Evolutionary conservation across 176 grass and related monocot genomes (phyloP).

Genomic region (Calamus simplicifolius): DNA sequence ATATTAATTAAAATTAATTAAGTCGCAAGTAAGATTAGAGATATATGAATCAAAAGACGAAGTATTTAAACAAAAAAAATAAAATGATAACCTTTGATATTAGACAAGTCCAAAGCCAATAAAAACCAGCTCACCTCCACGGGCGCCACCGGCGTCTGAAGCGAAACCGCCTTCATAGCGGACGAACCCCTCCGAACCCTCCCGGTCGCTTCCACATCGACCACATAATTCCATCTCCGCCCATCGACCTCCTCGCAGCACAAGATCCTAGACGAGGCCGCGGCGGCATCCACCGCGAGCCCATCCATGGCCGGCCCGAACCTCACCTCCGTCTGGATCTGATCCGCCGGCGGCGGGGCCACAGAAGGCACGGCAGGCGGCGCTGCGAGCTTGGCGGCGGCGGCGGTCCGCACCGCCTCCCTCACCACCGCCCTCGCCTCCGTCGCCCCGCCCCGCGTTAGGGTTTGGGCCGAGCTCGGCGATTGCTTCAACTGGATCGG

Average conservation of each 20-base stretch:
- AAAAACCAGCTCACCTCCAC: conserved; percentile 45
- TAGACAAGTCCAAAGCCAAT: too few species aligned
- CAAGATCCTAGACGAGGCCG: conserved; percentile 40
- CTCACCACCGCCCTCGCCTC: conserved; percentile 43
- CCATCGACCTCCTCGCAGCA: conserved; percentile 94
- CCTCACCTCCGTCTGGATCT: conserved; percentile 29
- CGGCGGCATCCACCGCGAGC: not conserved
- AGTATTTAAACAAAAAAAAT: not conserved
- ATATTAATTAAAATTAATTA: too few species aligned
- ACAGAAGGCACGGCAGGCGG: not conserved
- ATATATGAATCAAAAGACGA: conserved; percentile 5
- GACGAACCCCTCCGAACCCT: conserved; percentile 10
- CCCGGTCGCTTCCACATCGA: conserved; percentile 31
- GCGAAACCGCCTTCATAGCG: conserved; percentile 51
- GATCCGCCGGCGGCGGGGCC: not conserved
- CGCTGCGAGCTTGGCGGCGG: conserved; percentile 11
- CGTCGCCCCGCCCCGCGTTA: conserved; percentile 37
- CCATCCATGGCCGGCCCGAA: conserved; percentile 22
- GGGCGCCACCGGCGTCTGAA: conserved; percentile 66
- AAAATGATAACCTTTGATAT: too few species aligned
- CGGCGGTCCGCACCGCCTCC: conserved; percentile 48
- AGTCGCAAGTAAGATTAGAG: too few species aligned
- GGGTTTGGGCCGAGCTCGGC: conserved; percentile 44
- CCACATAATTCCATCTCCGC: conserved; percentile 80
- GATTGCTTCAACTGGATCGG: conserved; percentile 49